phyloP scores from a whole-genome alignment of 2,329 filamentous ascomycete genomes.

The Xylariaceae sp. region DNA sequence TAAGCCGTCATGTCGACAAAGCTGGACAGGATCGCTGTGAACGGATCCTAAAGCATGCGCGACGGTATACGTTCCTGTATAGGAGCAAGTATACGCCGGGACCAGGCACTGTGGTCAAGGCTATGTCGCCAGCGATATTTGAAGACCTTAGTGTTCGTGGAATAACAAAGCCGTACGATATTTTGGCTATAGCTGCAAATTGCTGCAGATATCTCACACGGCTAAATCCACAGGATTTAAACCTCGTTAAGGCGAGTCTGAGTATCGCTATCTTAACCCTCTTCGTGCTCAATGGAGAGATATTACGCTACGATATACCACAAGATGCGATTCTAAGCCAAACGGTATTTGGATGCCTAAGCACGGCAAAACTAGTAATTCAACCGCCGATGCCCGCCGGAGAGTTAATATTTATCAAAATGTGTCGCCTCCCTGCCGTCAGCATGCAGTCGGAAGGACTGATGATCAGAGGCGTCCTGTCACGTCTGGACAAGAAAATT shows the following conservation, averaged over 20 bases:
- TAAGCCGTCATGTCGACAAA: background rate
- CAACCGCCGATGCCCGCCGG: slow-evolving; percentile 9
- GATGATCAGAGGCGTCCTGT: slow-evolving; percentile 9
- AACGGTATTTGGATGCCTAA: background rate
- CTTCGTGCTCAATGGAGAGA: slow-evolving; percentile 13
- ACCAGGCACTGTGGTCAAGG: background rate
- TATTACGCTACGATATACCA: slow-evolving; percentile 5
- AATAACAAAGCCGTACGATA: slow-evolving; percentile 10
- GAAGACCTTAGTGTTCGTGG: slow-evolving; percentile 10
- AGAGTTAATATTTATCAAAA: slow-evolving; percentile 14
- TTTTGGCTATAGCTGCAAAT: slow-evolving; percentile 10
- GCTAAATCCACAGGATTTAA: slow-evolving; percentile 8
- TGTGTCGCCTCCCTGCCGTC: slow-evolving; percentile 8
- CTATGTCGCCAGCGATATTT: slow-evolving; percentile 18
- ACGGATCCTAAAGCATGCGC: slow-evolving; percentile 5
- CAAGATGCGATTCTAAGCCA: background rate
- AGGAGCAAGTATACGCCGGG: slow-evolving; percentile 2
- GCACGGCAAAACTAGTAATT: slow-evolving; percentile 1
- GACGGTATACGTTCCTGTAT: slow-evolving; percentile 7
- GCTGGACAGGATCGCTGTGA: background rate
- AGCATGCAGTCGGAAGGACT: slow-evolving; percentile 3
- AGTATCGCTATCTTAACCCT: slow-evolving; percentile 13
- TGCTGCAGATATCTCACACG: slow-evolving; percentile 9
- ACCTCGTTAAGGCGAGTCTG: slow-evolving; percentile 7
- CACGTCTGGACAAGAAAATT: slow-evolving; percentile 12